A percentile compares a stretch with the other conserved stretches of the same genome.
Conservation (phyloP, 208 protist species). For the Angomonas ambiguus region DNA sequence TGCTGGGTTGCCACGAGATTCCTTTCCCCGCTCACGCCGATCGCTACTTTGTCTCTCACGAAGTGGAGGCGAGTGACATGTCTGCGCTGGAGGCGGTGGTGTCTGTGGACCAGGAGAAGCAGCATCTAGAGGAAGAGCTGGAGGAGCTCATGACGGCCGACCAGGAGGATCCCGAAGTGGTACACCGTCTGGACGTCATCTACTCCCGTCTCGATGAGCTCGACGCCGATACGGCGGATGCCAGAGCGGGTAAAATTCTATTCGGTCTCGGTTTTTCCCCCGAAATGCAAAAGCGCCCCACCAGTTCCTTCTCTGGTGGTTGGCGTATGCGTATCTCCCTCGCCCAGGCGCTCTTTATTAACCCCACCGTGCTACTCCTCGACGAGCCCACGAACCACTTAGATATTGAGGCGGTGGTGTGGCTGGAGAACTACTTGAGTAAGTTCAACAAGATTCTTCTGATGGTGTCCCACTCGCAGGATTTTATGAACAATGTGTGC, state of each 20-base stretch:
- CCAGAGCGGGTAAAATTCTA: slow-evolving; percentile 88
- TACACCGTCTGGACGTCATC: slow-evolving; percentile 78
- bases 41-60: slow-evolving; percentile 96
- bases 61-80: slow-evolving; percentile 89
- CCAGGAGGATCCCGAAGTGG: slow-evolving; percentile 74
- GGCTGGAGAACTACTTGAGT: slow-evolving; percentile 95
- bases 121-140: slow-evolving; percentile 73
- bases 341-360: slow-evolving; percentile 93
- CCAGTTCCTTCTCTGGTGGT: slow-evolving; percentile 91
- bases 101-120: slow-evolving; percentile 76
- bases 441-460: slow-evolving; percentile 93
- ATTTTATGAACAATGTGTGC: slow-evolving; percentile 98
- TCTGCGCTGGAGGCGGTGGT: slow-evolving; percentile 82
- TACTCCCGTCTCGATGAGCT: slow-evolving; percentile 93
- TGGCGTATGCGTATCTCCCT: slow-evolving; percentile 98
- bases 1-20: slow-evolving; percentile 84
- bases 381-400: slow-evolving; percentile 98
- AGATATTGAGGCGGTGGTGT: slow-evolving; percentile 95
- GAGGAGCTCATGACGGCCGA: slow-evolving; percentile 78
- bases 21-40: slow-evolving; percentile 92
- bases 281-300: slow-evolving; percentile 77
- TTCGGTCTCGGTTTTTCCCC: slow-evolving; percentile 93
- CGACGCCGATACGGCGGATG: slow-evolving; percentile 84
- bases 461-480: slow-evolving; percentile 95
- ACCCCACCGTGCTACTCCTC: slow-evolving; percentile 93